Evolutionary conservation across 208 protist species (phyloP).

Genomic region (Blastocrithidia nonstop): DNA sequence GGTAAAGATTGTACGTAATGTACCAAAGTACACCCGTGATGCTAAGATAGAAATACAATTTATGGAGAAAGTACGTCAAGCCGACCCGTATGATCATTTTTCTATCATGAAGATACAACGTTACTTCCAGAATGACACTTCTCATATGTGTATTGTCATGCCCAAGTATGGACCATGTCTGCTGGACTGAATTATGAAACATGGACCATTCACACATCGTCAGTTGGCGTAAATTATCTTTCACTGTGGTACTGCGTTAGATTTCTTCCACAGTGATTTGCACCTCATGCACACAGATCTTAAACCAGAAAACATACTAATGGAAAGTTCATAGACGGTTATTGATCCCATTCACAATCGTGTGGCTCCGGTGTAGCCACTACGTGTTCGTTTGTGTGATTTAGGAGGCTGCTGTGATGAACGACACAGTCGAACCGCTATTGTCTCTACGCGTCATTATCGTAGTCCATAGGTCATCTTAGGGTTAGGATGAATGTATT

Average conservation of each 20-base stretch:
- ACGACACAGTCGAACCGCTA: slow-evolving; percentile 18
- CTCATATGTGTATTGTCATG: slow-evolving; percentile 75
- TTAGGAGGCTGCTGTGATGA: slow-evolving; percentile 21
- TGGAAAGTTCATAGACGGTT: slow-evolving; percentile 39
- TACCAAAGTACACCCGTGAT: slow-evolving; percentile 74
- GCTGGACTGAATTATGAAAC: slow-evolving; percentile 71
- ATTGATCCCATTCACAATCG: slow-evolving; percentile 59
- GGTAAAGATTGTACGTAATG: slow-evolving; percentile 77
- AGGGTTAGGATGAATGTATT: slow-evolving; percentile 42
- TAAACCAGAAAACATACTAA: slow-evolving; percentile 73
- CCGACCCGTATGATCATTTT: slow-evolving; percentile 41
- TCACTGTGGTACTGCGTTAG: slow-evolving; percentile 44
- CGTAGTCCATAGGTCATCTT: slow-evolving; percentile 60
- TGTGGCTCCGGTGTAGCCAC: slow-evolving; percentile 20
- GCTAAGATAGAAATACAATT: slow-evolving; percentile 81
- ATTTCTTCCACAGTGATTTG: slow-evolving; percentile 65
- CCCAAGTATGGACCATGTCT: slow-evolving; percentile 53
- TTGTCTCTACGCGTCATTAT: slow-evolving; percentile 34
- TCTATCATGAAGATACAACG: slow-evolving; percentile 64
- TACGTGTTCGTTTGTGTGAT: slow-evolving; percentile 46
- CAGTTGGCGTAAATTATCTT: slow-evolving; percentile 66
- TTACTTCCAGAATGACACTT: slow-evolving; percentile 67
- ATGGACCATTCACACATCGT: slow-evolving; percentile 51
- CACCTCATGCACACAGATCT: slow-evolving; percentile 71
- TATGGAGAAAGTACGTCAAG: slow-evolving; percentile 56